phyloP scores from a whole-genome alignment of 2,329 filamentous ascomycete species.

The Colletotrichum kahawae region DNA sequence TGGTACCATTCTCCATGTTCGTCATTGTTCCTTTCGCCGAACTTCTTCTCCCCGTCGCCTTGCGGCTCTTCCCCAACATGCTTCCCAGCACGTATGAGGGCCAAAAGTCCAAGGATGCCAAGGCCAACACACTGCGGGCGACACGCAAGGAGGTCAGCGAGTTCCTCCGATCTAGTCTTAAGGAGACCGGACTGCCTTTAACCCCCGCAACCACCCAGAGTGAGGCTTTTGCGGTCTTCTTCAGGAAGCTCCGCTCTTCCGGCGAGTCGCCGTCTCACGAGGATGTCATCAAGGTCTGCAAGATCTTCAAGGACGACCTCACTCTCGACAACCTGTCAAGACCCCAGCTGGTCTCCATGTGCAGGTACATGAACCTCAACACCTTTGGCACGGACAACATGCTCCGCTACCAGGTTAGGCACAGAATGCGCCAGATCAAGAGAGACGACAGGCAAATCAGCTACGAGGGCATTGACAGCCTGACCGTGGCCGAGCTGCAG shows the following conservation, averaged over 20 bases:
- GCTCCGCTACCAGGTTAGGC: conserved; percentile 94
- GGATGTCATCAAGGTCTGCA: conserved; percentile 98
- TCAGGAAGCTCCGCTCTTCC: conserved; percentile 92
- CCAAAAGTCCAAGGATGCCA: conserved; percentile 87
- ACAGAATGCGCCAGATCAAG: conserved; percentile 99
- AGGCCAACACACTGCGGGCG: conserved; percentile 79
- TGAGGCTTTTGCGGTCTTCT: conserved; percentile 95
- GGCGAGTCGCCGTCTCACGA: conserved; percentile 86
- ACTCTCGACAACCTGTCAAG: conserved; percentile 96
- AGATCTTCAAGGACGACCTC: conserved; percentile 97
- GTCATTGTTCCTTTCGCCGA: conserved; percentile 97
- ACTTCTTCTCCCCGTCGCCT: conserved; percentile 85
- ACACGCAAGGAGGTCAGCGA: conserved; percentile 93
- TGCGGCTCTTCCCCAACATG: conserved; percentile 96
- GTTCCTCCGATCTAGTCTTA: conserved; percentile 87
- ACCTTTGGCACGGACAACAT: conserved; percentile 97
- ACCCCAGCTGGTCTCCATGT: conserved; percentile 96
- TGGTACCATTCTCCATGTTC: conserved; percentile 97
- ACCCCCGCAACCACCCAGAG: conserved; percentile 84
- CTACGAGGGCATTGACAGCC: conserved; percentile 89
- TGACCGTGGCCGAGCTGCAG: conserved; percentile 94
- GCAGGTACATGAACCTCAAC: conserved; percentile 97
- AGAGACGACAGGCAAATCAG: conserved; percentile 93
- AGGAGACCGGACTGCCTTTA: conserved; percentile 90
- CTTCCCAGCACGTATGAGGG: conserved; percentile 97